Evolutionary conservation across 2,329 filamentous ascomycete species (phyloP).

Genomic region (Aureobasidium zeae): DNA sequence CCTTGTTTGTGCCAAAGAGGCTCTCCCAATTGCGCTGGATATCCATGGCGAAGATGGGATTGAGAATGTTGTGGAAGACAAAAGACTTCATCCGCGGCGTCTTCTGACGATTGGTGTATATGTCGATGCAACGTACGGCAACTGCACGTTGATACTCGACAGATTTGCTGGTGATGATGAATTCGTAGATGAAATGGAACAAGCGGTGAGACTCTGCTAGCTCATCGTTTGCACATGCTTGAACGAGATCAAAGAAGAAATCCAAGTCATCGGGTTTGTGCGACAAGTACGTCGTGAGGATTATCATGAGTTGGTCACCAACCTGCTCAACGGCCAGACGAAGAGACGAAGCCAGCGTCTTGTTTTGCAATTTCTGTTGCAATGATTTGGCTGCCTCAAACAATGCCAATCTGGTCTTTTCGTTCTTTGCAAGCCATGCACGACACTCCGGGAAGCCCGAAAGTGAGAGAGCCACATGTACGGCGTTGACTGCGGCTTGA

Average conservation of each 20-base stretch:
- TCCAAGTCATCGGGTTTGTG: conserved; percentile 58
- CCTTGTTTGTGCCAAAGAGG: conserved; percentile 43
- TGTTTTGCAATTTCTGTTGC: conserved; percentile 61
- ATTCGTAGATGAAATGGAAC: conserved; percentile 71
- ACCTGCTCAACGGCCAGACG: conserved; percentile 83
- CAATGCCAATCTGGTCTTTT: conserved; percentile 49
- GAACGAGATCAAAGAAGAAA: conserved; percentile 73
- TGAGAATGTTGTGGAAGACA: conserved; percentile 81
- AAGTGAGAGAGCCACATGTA: conserved; percentile 75
- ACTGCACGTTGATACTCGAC: conserved; percentile 78
- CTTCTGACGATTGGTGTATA: conserved; percentile 69
- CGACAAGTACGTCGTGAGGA: conserved; percentile 72
- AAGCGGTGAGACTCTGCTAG: conserved; percentile 68
- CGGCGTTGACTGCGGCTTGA: conserved; percentile 73
- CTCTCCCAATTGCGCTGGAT: conserved; percentile 70
- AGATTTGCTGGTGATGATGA: conserved; percentile 75
- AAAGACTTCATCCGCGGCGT: conserved; percentile 91
- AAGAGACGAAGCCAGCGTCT: conserved; percentile 60
- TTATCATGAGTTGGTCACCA: conserved; percentile 74
- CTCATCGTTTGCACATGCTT: conserved; percentile 73
- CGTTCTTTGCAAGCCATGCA: conserved; percentile 54
- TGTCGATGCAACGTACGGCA: conserved; percentile 75
- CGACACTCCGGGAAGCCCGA: conserved; percentile 55
- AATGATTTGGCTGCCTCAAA: conserved; percentile 65
- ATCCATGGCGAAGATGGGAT: conserved; percentile 94